Base-by-base conservation (phyloP, 2,329 filamentous ascomycete species). In the Curvularia sp. region DNA sequence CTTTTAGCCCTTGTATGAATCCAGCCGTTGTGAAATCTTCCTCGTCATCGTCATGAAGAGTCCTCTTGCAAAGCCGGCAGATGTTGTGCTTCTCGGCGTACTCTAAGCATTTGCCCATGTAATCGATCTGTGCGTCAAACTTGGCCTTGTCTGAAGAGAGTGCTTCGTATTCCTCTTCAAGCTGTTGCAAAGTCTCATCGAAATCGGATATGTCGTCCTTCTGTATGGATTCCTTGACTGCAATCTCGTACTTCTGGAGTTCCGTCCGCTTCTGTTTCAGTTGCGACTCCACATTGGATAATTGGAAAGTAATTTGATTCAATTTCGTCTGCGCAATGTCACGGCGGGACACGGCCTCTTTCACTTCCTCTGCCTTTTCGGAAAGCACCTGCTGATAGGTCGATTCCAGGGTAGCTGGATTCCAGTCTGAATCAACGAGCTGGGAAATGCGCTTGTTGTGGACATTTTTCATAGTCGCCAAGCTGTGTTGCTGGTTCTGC, bases 391-490 rank as follows among this genome's bases (percentile, higher is more conserved):
- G 78, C 65, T 95, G 88, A 64, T 91, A 96, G 24, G 88, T 84
- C 39, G 82, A 73, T 44, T 96, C 92, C 10, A 98, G 75, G 0
- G 84, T 89, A 13, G 86, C 82, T 4, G 88, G 82, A 24, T 87
- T 81, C 93, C 93, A 97, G 0, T 84, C 81, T 6, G 75, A 62
- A 26, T 88, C 87, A 31, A 98, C 67, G 10, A 91, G 76, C 5
- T 83, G 80, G 12, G 85, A 82, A 22, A 99, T 82, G 65, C 90
- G 90, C 33, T 88, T 82, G 50, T 84, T 85, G 81, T 96, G 92
- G 0, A 92, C 92, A 48, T 82, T 87, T 61, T 82, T 86, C 80
- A 97, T 86, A 0, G 91, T 95, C 8, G 93, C 85, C 2, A 98
- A 81, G 61, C 90, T 90, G 33, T 86, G 85, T 74, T 90, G 86